Conservation (phyloP, 306 rosid genomes). For the Ormosia emarginata region DNA sequence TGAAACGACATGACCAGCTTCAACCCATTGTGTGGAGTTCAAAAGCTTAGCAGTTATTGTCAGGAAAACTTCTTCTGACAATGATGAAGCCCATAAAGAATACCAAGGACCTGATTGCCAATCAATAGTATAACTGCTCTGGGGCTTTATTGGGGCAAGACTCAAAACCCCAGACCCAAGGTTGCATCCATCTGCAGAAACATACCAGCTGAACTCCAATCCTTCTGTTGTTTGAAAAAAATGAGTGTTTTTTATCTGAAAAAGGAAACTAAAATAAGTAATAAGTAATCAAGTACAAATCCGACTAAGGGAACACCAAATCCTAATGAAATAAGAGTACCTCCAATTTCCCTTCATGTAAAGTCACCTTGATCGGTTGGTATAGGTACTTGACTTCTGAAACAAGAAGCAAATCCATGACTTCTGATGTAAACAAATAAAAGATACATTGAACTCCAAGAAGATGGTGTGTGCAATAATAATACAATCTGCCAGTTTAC, state of each 20-base stretch:
- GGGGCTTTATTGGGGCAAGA: constrained; percentile 66
- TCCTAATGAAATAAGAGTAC: constrained; percentile 29
- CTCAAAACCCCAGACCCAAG: constrained; percentile 67
- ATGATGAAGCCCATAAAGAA: constrained; percentile 57
- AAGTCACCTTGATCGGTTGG: constrained; percentile 82
- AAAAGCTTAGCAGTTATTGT: constrained; percentile 61
- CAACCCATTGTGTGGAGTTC: constrained; percentile 69
- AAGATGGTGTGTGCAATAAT: not conserved
- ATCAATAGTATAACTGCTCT: constrained; percentile 45
- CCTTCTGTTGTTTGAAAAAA: constrained; percentile 76
- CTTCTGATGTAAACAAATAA: not conserved
- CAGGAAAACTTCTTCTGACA: constrained; percentile 58
- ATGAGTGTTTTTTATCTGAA: constrained; percentile 67
- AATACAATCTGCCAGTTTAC: constrained; percentile 33
- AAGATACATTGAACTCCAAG: not conserved
- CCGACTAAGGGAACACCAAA: constrained; percentile 1
- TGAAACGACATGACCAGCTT: constrained; percentile 77
- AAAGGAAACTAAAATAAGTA: constrained; percentile 17
- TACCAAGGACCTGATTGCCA: constrained; percentile 80
- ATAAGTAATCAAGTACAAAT: constrained; percentile 1
- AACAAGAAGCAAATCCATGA: constrained; percentile 27
- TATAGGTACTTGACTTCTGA: constrained; percentile 86
- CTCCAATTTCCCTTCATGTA: constrained; percentile 54
- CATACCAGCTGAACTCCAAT: constrained; percentile 77
- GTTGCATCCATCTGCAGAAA: constrained; percentile 66